These are phyloP conservation scores for Echium plantagineum DNA, from an alignment of 257 asterid species.

Conservation along the genomic window DNA sequence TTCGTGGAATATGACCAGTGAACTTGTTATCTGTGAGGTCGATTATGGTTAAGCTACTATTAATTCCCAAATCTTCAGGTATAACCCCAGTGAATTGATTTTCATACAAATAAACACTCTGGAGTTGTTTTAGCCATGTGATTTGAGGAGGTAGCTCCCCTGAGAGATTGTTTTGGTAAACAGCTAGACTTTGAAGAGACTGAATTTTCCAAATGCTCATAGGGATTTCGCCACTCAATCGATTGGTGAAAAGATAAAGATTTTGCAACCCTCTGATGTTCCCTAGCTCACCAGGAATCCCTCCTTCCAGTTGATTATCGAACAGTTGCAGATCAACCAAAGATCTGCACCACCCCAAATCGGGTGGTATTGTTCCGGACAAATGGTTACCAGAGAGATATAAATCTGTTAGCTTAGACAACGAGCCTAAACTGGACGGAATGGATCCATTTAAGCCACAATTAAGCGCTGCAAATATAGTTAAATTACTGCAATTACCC, in stretches of 20 bases:
- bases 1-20: slow-evolving; percentile 64
- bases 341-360: slow-evolving; percentile 55
- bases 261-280: slow-evolving; percentile 28
- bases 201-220: slow-evolving; percentile 50
- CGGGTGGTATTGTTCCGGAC: slow-evolving; percentile 64
- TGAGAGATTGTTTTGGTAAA: slow-evolving; percentile 53
- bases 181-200: slow-evolving; percentile 36
- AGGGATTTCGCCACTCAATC: slow-evolving; percentile 64
- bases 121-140: slow-evolving; percentile 46
- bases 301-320: slow-evolving; percentile 42
- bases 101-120: slow-evolving; percentile 37
- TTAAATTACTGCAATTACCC: slow-evolving; percentile 51
- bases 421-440: slow-evolving; percentile 61
- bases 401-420: slow-evolving; percentile 32
- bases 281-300: slow-evolving; percentile 61
- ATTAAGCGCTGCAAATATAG: slow-evolving; percentile 28
- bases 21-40: slow-evolving; percentile 59
- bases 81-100: slow-evolving; percentile 57
- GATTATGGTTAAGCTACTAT: slow-evolving; percentile 39
- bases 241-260: slow-evolving; percentile 42
- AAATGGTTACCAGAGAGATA: slow-evolving; percentile 48
- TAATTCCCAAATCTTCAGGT: slow-evolving; percentile 72
- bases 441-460: slow-evolving; percentile 52
- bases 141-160: slow-evolving; percentile 66
- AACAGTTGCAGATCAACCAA: slow-evolving; percentile 41